Percentiles rank a stretch among this genome's conserved stretches.
Conservation (phyloP, 352 stramenopile genomes). For the Paralagenidium karlingii region DNA sequence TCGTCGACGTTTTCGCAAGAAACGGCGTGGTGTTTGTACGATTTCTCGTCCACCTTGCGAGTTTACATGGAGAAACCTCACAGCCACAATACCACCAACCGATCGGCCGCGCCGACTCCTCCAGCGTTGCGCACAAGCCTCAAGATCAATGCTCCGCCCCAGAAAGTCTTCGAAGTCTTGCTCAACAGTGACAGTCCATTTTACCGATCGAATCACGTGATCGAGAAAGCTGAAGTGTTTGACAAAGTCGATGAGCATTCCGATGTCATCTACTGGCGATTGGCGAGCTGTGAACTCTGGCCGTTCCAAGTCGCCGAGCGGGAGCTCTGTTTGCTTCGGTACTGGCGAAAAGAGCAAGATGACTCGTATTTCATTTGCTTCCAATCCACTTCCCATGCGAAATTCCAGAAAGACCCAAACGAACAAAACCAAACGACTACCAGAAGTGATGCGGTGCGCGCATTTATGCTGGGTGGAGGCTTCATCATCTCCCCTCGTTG, state of each 20-base stretch:
- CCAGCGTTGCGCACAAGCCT: conserved; percentile 59
- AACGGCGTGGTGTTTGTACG: conserved; percentile 60
- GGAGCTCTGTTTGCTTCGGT: conserved; percentile 61
- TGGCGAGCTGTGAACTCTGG: conserved; percentile 58
- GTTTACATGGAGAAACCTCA: conserved; percentile 48
- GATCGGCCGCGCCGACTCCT: conserved; percentile 16
- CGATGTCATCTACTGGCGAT: conserved; percentile 69
- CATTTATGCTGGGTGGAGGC: conserved; percentile 50
- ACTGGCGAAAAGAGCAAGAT: conserved; percentile 75
- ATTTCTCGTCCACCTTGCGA: conserved; percentile 56
- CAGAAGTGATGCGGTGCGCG: conserved; percentile 23
- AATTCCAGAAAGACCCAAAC: background rate
- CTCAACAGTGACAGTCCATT: conserved; percentile 59
- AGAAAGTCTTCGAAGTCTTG: conserved; percentile 67
- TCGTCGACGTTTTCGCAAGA: conserved; percentile 70
- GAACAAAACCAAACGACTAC: too few relatives aligned
- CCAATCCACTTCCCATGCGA: conserved; percentile 60
- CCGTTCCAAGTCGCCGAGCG: conserved; percentile 49
- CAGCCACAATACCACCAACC: conserved; percentile 21
- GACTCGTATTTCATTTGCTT: conserved; percentile 78
- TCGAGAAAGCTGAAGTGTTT: conserved; percentile 40
- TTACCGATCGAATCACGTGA: conserved; percentile 66
- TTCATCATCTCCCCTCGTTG: conserved; percentile 50
- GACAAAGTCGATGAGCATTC: conserved; percentile 58
- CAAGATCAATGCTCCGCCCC: conserved; percentile 46